Evolutionary conservation across 208 protist genomes (phyloP).

Genomic region (Perkinsela sp.): DNA sequence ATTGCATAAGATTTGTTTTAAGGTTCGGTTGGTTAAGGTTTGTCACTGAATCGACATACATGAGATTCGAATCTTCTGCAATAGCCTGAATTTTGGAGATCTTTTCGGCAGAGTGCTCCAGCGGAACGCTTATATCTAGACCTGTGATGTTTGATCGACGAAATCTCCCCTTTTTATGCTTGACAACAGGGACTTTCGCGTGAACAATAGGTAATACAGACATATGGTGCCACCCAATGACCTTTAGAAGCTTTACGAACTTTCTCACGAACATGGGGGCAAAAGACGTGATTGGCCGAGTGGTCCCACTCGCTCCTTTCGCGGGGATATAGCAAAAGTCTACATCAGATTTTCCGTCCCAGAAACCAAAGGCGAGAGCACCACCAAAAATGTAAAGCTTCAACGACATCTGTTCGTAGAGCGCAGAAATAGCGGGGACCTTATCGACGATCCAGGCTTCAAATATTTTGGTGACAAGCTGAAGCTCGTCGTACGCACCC

Average conservation of each 20-base stretch:
- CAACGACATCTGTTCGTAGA: too few relatives aligned
- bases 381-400: conserved; percentile 35
- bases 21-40: neutral
- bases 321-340: conserved; percentile 57
- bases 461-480: too few relatives aligned
- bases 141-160: neutral
- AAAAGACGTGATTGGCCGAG: conserved; percentile 29
- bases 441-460: too few relatives aligned
- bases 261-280: conserved; percentile 17
- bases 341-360: conserved; percentile 52
- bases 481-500: too few relatives aligned
- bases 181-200: conserved; percentile 54
- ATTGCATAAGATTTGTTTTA: neutral
- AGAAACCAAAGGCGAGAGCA: conserved; percentile 41
- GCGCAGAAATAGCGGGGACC: too few relatives aligned
- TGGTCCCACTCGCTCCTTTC: conserved; percentile 25
- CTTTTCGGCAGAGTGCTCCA: neutral
- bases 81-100: neutral
- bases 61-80: neutral
- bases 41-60: neutral
- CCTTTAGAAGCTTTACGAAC: conserved; percentile 22
- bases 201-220: conserved; percentile 47
- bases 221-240: conserved; percentile 35
- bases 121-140: neutral
- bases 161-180: conserved; percentile 11